Conservation (phyloP, 148 eudicot genomes). For the Rhododendron ferrugineum region DNA sequence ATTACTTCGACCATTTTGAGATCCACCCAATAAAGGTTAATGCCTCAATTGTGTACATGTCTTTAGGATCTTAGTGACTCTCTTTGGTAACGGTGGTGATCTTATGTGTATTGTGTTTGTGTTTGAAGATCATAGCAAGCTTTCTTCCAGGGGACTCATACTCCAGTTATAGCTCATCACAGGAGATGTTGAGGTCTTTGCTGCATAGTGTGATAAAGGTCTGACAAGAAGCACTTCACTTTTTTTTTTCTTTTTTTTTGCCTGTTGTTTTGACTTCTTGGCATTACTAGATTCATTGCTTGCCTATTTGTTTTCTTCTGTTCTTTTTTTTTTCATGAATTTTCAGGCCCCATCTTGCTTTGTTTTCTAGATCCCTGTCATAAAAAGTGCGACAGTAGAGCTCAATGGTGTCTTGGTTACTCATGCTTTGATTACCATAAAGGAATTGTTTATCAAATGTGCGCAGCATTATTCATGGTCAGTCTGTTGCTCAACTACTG, state of each 20-base stretch:
- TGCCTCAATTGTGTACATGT: conserved; percentile 9
- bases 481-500: conserved; percentile 14
- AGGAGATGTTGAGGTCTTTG: conserved; percentile 81
- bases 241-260: neutral
- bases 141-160: conserved; percentile 87
- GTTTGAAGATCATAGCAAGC: conserved; percentile 73
- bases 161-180: conserved; percentile 78
- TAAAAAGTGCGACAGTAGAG: conserved; percentile 71
- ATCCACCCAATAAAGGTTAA: conserved; percentile 92
- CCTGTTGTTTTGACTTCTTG: neutral
- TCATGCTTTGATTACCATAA: conserved; percentile 85
- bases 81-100: neutral
- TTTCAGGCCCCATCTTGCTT: neutral
- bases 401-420: conserved; percentile 94
- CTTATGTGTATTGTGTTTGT: conserved; percentile 10
- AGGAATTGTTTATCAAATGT: conserved; percentile 78
- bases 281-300: neutral
- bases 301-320: neutral
- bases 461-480: conserved; percentile 98
- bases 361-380: conserved; percentile 58
- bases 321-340: neutral
- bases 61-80: neutral
- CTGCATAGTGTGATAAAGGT: conserved; percentile 95
- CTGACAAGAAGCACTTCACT: conserved; percentile 5
- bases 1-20: conserved; percentile 98